Conservation (phyloP, 345 rosid genomes). For the Pistacia vera region DNA sequence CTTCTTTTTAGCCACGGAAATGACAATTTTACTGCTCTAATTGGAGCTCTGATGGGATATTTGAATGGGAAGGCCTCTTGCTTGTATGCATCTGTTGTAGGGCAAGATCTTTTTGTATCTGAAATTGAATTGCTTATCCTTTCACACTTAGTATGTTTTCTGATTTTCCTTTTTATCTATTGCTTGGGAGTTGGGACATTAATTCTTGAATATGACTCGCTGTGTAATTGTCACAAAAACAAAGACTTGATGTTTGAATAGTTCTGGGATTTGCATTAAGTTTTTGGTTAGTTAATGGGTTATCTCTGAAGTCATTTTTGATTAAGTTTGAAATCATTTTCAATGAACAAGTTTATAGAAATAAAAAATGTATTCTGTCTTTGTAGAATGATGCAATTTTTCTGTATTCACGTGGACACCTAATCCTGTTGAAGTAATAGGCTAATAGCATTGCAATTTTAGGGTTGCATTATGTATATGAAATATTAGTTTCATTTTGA, state of each 20-base stretch:
- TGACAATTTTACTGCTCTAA: background rate
- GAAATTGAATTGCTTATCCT: no score
- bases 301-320: background rate
- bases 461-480: background rate
- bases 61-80: conserved; percentile 1
- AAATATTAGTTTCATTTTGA: background rate
- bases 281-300: background rate
- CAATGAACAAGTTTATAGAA: background rate
- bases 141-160: no score
- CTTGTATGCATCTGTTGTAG: background rate
- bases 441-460: background rate
- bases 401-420: background rate
- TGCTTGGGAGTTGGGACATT: no score
- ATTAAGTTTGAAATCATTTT: background rate
- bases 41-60: background rate
- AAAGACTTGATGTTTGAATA: background rate
- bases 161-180: no score
- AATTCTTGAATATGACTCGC: background rate
- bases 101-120: background rate
- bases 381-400: background rate
- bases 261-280: background rate
- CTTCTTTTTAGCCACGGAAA: background rate
- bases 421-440: background rate
- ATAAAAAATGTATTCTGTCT: background rate
- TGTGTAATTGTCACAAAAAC: background rate